A percentile compares a stretch with the other conserved stretches of the same genome.
Conservation (phyloP, 2,329 filamentous ascomycete species). For the Huntiella bhutanensis region DNA sequence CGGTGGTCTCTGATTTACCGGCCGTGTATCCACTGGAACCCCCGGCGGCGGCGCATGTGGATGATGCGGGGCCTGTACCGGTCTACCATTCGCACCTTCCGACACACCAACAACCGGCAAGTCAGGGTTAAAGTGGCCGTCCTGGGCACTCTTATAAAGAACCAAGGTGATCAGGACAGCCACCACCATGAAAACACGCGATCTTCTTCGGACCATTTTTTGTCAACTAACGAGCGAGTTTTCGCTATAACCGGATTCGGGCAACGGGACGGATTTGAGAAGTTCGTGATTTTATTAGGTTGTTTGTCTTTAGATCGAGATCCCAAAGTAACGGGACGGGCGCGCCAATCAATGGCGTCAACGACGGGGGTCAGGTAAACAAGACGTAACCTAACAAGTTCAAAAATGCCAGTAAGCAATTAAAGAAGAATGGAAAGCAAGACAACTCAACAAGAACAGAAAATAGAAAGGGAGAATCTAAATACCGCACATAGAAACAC, state of each 20-base stretch:
- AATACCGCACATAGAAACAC: neutral
- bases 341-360: neutral
- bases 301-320: no score
- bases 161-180: slow-evolving; percentile 35
- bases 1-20: neutral
- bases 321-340: no score
- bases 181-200: slow-evolving; percentile 39
- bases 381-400: neutral
- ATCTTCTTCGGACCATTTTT: slow-evolving; percentile 23
- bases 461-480: neutral
- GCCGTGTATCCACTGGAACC: neutral
- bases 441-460: neutral
- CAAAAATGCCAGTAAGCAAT: no score
- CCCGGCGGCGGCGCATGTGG: neutral
- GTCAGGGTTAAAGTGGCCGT: slow-evolving; percentile 11
- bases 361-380: neutral
- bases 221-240: no score
- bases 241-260: no score
- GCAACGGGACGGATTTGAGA: no score
- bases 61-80: neutral
- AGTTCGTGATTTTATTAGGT: no score
- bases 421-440: no score
- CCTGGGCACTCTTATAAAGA: slow-evolving; percentile 29
- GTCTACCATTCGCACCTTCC: no score
- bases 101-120: no score